Evolutionary conservation across 1,139 yeast species (phyloP).

Genomic region (Saccharomyces hybrid): DNA sequence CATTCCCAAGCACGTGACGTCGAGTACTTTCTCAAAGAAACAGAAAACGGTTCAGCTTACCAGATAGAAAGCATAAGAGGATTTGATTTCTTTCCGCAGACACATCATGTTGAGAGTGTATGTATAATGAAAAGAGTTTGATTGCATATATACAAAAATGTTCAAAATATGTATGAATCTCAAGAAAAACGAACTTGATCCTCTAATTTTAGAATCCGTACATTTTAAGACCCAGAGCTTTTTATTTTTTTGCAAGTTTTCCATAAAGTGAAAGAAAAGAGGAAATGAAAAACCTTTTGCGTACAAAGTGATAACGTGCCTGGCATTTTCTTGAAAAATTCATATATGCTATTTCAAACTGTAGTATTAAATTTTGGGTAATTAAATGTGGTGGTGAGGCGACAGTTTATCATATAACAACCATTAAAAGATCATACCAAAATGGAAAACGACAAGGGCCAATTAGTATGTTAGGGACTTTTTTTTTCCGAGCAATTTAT

Average conservation of each 20-base stretch:
- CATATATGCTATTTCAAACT: background rate
- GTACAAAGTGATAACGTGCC: background rate
- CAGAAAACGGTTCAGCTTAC: constrained; percentile 56
- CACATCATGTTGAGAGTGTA: constrained; percentile 94
- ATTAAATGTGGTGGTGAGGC: background rate
- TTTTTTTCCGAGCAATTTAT: background rate
- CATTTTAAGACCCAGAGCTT: background rate
- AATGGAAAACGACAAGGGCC: constrained; percentile 99
- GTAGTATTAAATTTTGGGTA: background rate
- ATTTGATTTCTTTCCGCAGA: constrained; percentile 95
- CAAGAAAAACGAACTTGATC: background rate
- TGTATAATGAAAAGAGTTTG: constrained; percentile 55
- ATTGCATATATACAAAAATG: background rate
- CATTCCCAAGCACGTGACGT: constrained; percentile 95
- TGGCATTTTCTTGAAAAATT: background rate
- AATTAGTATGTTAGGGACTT: constrained; percentile 61
- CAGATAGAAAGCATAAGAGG: constrained; percentile 79
- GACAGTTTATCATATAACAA: background rate
- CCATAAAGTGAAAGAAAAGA: background rate
- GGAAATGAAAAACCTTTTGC: background rate
- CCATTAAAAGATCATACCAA: constrained; percentile 33
- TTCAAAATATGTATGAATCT: background rate
- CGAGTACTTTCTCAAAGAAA: constrained; percentile 67
- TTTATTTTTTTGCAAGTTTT: background rate
- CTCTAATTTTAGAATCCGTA: background rate